Percentiles rank a stretch among this genome's conserved stretches.
Evolutionary conservation across 1,284 basidiomycete species (phyloP).

Genomic region (Sanghuangporus weigelae): DNA sequence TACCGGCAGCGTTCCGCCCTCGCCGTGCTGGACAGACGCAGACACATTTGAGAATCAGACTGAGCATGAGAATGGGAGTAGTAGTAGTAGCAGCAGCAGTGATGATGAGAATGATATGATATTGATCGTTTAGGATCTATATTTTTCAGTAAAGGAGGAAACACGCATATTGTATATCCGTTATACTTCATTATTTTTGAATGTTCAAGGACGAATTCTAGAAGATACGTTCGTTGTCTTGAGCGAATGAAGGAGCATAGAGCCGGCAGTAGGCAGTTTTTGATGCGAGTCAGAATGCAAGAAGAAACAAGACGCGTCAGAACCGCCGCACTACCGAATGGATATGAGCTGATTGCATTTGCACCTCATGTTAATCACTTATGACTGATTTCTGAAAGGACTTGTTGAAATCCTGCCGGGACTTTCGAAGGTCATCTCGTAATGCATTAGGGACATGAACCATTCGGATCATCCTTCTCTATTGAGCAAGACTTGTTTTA

Average conservation of each 20-base stretch:
- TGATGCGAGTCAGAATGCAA: not conserved
- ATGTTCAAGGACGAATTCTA: not conserved
- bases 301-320: not conserved
- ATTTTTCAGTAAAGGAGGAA: too few relatives aligned
- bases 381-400: constrained; percentile 20
- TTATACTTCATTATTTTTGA: not conserved
- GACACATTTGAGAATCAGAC: too few relatives aligned
- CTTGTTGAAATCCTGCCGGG: constrained; percentile 23
- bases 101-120: not conserved
- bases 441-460: constrained; percentile 16
- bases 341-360: not conserved
- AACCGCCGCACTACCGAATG: not conserved
- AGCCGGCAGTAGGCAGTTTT: not conserved
- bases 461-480: constrained; percentile 6
- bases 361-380: constrained; percentile 13
- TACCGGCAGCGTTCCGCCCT: too few relatives aligned
- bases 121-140: too few relatives aligned
- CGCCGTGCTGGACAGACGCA: too few relatives aligned
- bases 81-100: too few relatives aligned
- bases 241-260: not conserved
- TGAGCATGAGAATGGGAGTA: too few relatives aligned
- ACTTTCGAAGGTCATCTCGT: constrained; percentile 22
- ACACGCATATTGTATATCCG: not conserved
- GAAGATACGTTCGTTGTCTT: not conserved
- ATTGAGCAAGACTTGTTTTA: not conserved